Base-by-base conservation (phyloP, 2,329 filamentous ascomycete species). In the Raffaelea albimanens region DNA sequence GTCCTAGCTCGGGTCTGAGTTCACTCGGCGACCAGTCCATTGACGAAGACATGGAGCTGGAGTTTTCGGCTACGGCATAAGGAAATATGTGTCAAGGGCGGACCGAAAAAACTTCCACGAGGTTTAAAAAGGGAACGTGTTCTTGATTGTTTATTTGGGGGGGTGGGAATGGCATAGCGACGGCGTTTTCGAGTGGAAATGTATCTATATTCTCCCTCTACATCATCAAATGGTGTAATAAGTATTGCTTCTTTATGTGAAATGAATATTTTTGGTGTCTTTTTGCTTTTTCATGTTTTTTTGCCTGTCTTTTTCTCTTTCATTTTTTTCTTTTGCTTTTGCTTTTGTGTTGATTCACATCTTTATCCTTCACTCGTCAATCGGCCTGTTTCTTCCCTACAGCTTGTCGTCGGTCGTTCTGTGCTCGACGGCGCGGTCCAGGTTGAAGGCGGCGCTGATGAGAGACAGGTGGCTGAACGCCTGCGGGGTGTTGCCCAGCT, bases 401-500 rank as follows among this genome's bases (percentile, higher is more conserved):
- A 56, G 25, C 45, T 54, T 54, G 44, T 56, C 54, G 21, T 56
- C 54, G 23, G 50, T 52, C 42, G 36, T 47, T 49, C 52, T 57
- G 9, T 47, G 52, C 54, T 65, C 63, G 2, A 56, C 62, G 11
- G 67, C 73, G 13, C 78, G 75, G 58, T 84, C 80, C 45, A 89
- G 63, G 63, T 88, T 89, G 61, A 89, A 87, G 1, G 84, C 85
- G 1, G 85, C 85, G 59, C 82, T 87, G 57, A 89, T 79, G 58
- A 87, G 72, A 2, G 84, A 83, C 51, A 90, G 64, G 59, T 90
- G 84, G 55, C 81, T 86, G 55, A 89, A 89, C 0, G 85, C 85
- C 64, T 88, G 85, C 0, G 85, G 85, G 16, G 83, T 88, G 58
- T 89, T 89, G 1, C 85, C 85, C 50, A 89, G 69, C 65, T 89